Evolutionary conservation across 192 early-diverging fungal genomes (phyloP).

Genomic region (Spinellus fusiger): DNA sequence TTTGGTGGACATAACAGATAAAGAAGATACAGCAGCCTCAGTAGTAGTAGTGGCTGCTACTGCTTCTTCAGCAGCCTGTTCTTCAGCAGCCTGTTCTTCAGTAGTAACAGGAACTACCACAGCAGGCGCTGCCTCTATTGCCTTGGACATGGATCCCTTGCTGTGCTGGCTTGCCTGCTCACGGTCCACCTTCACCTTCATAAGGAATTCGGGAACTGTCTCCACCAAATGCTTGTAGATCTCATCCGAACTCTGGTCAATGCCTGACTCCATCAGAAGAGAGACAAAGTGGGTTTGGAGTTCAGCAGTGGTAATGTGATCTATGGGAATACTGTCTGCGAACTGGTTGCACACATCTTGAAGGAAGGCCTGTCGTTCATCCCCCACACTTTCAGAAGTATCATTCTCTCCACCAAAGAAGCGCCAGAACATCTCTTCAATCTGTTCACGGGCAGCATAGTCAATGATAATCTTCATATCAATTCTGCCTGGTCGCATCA

Average conservation of each 20-base stretch:
- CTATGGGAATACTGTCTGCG: neutral
- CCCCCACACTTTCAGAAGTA: neutral
- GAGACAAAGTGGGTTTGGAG: conserved; percentile 6
- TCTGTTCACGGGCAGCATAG: conserved; percentile 41
- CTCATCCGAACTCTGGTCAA: neutral
- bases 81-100: no score
- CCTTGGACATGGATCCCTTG: no score
- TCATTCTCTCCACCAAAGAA: conserved; percentile 12
- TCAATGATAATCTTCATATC: conserved; percentile 41
- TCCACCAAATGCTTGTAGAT: neutral
- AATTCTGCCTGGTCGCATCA: conserved; percentile 45
- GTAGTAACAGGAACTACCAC: no score
- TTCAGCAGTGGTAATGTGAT: conserved; percentile 12
- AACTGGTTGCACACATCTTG: neutral
- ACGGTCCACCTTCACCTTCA: neutral
- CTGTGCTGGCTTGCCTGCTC: conserved; percentile 7
- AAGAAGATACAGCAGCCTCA: no score
- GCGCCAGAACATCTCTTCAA: conserved; percentile 33
- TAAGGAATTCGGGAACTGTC: conserved; percentile 6
- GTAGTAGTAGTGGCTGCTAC: no score
- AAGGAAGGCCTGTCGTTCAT: neutral
- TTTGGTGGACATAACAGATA: no score
- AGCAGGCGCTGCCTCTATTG: no score
- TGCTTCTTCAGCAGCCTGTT: no score
- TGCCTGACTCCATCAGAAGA: neutral